A percentile compares a stretch with the other conserved stretches of the same genome.
These are phyloP conservation scores for Fusarium lateritium DNA, from an alignment of 2,329 filamentous ascomycete species.

Conservation along the genomic window DNA sequence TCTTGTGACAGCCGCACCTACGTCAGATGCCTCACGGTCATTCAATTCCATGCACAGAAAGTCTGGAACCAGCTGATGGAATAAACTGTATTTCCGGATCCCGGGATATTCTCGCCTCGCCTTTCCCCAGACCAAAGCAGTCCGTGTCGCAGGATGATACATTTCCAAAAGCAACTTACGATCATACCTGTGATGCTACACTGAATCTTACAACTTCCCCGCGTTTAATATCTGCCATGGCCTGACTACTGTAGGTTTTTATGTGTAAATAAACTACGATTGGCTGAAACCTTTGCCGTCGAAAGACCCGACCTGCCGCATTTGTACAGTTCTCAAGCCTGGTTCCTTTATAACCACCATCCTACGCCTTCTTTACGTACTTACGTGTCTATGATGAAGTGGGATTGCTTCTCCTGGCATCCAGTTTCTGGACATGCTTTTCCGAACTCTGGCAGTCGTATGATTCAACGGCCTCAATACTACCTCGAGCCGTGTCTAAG, in stretches of 20 bases:
- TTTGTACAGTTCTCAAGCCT: background rate
- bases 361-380: background rate
- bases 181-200: slow-evolving; percentile 20
- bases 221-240: slow-evolving; percentile 22
- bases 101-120: slow-evolving; percentile 44
- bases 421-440: background rate
- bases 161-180: slow-evolving; percentile 29
- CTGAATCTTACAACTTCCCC: slow-evolving; percentile 38
- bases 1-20: slow-evolving; percentile 30
- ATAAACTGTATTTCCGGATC: slow-evolving; percentile 12
- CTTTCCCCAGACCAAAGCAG: slow-evolving; percentile 12
- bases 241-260: background rate
- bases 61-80: slow-evolving; percentile 14
- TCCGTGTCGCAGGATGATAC: background rate
- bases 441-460: background rate
- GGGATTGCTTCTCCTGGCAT: background rate
- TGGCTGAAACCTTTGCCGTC: slow-evolving; percentile 7
- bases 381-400: slow-evolving; percentile 3
- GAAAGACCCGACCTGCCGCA: slow-evolving; percentile 4
- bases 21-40: slow-evolving; percentile 18
- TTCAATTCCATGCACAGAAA: background rate
- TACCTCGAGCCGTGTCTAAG: background rate
- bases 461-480: background rate
- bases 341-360: background rate
- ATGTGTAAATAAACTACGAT: background rate